Evolutionary conservation across 345 rosid genomes (phyloP).

Genomic region (Gossypium ekmanianum): DNA sequence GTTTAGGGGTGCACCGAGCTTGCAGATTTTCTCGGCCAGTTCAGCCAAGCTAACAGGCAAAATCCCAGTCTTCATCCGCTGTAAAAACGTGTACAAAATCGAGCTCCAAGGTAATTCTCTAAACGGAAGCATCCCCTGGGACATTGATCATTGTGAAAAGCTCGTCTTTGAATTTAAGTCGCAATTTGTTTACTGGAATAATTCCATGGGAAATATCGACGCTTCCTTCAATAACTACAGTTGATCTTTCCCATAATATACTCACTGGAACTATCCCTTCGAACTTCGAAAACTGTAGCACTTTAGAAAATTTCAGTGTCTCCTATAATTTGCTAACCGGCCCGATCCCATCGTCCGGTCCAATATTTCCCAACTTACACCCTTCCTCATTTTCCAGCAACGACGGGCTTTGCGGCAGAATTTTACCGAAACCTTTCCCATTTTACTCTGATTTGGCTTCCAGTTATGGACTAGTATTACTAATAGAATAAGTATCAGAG

Average conservation of each 20-base stretch:
- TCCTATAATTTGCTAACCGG: slow-evolving; percentile 71
- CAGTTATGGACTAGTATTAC: no score
- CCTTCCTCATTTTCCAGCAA: slow-evolving; percentile 78
- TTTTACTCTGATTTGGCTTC: no score
- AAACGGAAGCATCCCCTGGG: slow-evolving; percentile 78
- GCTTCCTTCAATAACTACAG: slow-evolving; percentile 62
- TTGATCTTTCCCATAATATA: slow-evolving; percentile 75
- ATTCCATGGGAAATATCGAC: slow-evolving; percentile 87
- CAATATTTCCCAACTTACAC: slow-evolving; percentile 58
- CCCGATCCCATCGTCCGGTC: slow-evolving; percentile 62
- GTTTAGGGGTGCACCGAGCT: slow-evolving; percentile 60
- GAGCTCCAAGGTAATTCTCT: slow-evolving; percentile 72
- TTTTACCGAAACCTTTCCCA: slow-evolving; percentile 10
- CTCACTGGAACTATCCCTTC: slow-evolving; percentile 88
- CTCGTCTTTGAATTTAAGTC: slow-evolving; percentile 63
- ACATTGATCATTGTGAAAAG: slow-evolving; percentile 82
- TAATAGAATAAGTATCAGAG: no score
- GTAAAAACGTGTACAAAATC: slow-evolving; percentile 66
- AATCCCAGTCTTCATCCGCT: slow-evolving; percentile 72
- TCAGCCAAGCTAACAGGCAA: slow-evolving; percentile 46
- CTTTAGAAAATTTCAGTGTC: slow-evolving; percentile 78
- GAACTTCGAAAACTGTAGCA: slow-evolving; percentile 70
- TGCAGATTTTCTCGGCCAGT: slow-evolving; percentile 73
- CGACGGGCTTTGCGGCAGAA: slow-evolving; percentile 74
- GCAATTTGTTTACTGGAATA: slow-evolving; percentile 65